A percentile compares a stretch with the other conserved stretches of the same genome.
phyloP scores from a whole-genome alignment of 305 asterid genomes.

The Withania somnifera region DNA sequence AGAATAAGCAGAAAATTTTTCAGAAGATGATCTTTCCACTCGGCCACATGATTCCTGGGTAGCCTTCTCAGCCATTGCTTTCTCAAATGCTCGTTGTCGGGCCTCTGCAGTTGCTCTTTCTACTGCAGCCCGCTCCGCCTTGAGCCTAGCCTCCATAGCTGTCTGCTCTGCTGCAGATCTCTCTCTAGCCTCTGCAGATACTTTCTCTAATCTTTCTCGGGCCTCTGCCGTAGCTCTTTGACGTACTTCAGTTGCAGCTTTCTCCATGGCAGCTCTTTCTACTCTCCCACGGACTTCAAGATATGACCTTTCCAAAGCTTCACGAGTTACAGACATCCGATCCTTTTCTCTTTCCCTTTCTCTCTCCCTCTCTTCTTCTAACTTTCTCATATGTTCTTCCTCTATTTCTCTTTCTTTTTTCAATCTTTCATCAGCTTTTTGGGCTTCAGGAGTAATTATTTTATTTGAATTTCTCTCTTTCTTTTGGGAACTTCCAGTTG shows the following conservation, averaged over 20 bases:
- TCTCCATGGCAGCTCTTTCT: conserved; percentile 25
- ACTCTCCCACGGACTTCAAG: conserved; percentile 25
- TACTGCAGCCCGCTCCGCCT: conserved; percentile 64
- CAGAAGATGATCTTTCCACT: conserved; percentile 40
- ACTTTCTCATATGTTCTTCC: conserved; percentile 17
- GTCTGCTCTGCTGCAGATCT: conserved; percentile 50
- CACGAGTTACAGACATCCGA: conserved; percentile 68
- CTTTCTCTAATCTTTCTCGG: conserved; percentile 25
- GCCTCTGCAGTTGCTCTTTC: conserved; percentile 89
- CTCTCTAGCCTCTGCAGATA: conserved; percentile 50
- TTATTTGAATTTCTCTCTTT: conserved; percentile 29
- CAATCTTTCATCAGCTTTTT: conserved; percentile 15
- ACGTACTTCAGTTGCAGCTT: conserved; percentile 21
- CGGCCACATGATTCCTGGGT: conserved; percentile 23
- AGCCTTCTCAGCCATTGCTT: conserved; percentile 46
- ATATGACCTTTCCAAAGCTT: conserved; percentile 42
- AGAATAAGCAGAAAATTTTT: conserved; percentile 43
- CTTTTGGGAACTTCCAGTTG: conserved; percentile 27
- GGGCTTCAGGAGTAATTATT: conserved; percentile 24
- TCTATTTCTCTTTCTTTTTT: conserved; percentile 22
- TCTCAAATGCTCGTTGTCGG: conserved; percentile 66
- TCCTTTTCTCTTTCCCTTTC: conserved; percentile 46
- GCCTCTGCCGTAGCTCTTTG: conserved; percentile 23
- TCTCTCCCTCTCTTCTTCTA: conserved; percentile 41
- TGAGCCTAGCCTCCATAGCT: conserved; percentile 44